Percentiles rank a stretch among this genome's conserved stretches.
Conservation (phyloP, 2,329 filamentous ascomycete genomes). For the Diaporthe sp. region DNA sequence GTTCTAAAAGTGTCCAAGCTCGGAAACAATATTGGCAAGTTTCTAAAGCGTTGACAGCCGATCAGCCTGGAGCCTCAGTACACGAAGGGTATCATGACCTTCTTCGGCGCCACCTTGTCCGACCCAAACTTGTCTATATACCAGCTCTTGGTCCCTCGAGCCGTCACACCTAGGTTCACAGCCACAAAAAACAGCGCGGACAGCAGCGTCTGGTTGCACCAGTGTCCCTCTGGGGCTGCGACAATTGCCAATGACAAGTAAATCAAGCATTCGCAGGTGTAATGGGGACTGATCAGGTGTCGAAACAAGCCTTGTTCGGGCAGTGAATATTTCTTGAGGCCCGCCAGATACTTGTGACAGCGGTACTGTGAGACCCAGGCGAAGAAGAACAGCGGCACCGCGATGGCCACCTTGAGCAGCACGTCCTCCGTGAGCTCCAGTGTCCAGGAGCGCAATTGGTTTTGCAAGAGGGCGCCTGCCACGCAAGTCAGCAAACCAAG, state of each 20-base stretch:
- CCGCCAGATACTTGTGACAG: constrained; percentile 78
- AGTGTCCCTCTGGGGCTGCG: constrained; percentile 76
- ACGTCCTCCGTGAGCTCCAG: constrained; percentile 41
- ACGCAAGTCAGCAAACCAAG: constrained; percentile 35
- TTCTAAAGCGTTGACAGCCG: constrained; percentile 55
- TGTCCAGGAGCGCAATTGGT: neutral
- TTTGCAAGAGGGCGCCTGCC: constrained; percentile 52
- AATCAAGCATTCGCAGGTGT: constrained; percentile 87
- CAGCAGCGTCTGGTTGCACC: constrained; percentile 81
- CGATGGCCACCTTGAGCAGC: constrained; percentile 65
- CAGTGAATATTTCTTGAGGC: constrained; percentile 85
- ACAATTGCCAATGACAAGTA: constrained; percentile 84
- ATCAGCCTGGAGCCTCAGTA: constrained; percentile 64
- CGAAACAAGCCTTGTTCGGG: constrained; percentile 81
- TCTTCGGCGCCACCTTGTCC: constrained; percentile 72
- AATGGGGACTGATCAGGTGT: constrained; percentile 86
- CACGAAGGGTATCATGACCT: constrained; percentile 83
- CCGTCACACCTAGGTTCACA: constrained; percentile 86
- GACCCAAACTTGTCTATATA: constrained; percentile 82
- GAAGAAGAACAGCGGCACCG: constrained; percentile 74
- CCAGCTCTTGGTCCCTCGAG: constrained; percentile 83
- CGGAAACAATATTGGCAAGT: constrained; percentile 74
- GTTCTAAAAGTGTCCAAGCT: constrained; percentile 85
- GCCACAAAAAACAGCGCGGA: constrained; percentile 80
- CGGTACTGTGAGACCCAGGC: constrained; percentile 82